phyloP scores from a whole-genome alignment of 768 basidiomycete genomes.

The Amanita rimosa region DNA sequence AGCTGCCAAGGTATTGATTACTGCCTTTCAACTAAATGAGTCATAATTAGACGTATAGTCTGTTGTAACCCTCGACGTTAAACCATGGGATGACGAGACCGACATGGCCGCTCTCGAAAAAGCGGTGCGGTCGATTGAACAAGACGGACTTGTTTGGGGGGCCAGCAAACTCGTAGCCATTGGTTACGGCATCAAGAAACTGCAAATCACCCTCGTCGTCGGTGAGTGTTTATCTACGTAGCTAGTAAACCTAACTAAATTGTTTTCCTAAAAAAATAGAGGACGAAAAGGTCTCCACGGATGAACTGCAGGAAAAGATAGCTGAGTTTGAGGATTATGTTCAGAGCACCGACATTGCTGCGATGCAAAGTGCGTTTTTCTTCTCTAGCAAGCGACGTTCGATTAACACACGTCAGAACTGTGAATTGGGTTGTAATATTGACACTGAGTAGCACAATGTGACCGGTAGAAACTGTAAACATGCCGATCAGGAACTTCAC shows the following conservation, averaged over 20 bases:
- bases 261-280: slow-evolving; percentile 33
- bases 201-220: slow-evolving; percentile 59
- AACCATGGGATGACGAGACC: slow-evolving; percentile 99
- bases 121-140: slow-evolving; percentile 74
- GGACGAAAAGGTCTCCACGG: slow-evolving; percentile 90
- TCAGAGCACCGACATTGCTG: slow-evolving; percentile 85
- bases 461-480: neutral
- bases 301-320: slow-evolving; percentile 89
- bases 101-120: slow-evolving; percentile 86
- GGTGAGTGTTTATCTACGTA: slow-evolving; percentile 23
- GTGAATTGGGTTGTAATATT: neutral
- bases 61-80: slow-evolving; percentile 95
- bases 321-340: slow-evolving; percentile 78
- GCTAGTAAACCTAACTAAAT: neutral
- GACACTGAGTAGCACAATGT: neutral
- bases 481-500: slow-evolving; percentile 4
- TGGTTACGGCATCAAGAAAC: slow-evolving; percentile 88
- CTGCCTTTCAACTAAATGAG: neutral
- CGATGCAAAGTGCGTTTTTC: slow-evolving; percentile 74
- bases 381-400: neutral
- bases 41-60: slow-evolving; percentile 42
- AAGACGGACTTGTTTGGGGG: slow-evolving; percentile 94
- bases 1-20: slow-evolving; percentile 60
- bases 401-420: slow-evolving; percentile 6
- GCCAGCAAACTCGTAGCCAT: slow-evolving; percentile 85